Conservation (phyloP, 495 filamentous ascomycete genomes). For the Talaromyces ruber region DNA sequence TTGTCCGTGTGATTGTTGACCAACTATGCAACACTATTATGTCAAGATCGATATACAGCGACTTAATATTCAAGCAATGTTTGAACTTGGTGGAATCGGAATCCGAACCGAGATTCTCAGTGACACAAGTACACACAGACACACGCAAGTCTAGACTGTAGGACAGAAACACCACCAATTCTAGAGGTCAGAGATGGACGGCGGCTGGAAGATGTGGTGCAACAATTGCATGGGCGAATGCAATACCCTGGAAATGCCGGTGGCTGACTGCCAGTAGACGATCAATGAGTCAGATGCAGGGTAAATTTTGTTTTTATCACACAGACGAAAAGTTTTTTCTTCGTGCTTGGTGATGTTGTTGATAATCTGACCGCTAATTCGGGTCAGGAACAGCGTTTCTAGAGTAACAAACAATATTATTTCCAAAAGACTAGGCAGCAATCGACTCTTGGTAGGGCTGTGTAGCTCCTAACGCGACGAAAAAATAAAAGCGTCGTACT, state of each 20-base stretch:
- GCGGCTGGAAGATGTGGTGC: not conserved
- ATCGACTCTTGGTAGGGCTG: conserved; percentile 1
- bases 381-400: conserved; percentile 4
- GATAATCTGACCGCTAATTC: conserved; percentile 8
- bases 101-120: not conserved
- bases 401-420: conserved; percentile 1
- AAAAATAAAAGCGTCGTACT: not conserved
- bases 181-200: not conserved
- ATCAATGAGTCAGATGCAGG: not conserved
- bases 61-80: not conserved
- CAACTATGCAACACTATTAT: not conserved
- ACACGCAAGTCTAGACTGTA: not conserved
- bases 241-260: not conserved
- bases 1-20: not conserved
- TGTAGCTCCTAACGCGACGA: not conserved
- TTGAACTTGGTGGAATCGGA: not conserved
- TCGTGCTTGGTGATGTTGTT: not conserved
- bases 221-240: conserved; percentile 3
- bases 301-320: not conserved
- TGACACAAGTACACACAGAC: not conserved
- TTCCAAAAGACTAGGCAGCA: conserved; percentile 1
- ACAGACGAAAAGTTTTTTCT: conserved; percentile 3
- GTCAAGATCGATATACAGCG: not conserved
- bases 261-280: not conserved
- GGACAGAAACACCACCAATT: not conserved